These are phyloP conservation scores for Lecanicillium sp. DNA, from an alignment of 2,329 filamentous ascomycete genomes.

Conservation along the genomic window DNA sequence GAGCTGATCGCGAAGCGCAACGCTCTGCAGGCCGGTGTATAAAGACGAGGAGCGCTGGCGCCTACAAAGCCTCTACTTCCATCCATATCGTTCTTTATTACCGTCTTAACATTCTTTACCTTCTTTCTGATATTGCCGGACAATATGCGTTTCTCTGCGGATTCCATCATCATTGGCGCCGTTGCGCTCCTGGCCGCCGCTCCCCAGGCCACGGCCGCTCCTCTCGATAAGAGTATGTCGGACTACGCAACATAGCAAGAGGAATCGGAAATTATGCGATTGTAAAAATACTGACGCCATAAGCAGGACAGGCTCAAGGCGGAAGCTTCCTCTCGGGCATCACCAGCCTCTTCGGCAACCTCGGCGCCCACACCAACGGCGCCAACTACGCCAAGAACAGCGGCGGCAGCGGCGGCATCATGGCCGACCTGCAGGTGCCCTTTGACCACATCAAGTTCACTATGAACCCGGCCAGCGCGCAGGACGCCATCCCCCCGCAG, in stretches of 20 bases:
- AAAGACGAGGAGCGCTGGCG: too few relatives aligned
- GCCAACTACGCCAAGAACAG: neutral
- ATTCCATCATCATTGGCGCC: neutral
- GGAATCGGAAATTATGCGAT: too few relatives aligned
- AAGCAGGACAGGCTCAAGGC: neutral
- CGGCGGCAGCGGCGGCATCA: slow-evolving; percentile 2
- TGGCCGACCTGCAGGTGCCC: slow-evolving; percentile 3
- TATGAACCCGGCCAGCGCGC: slow-evolving; percentile 1
- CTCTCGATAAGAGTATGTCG: slow-evolving; percentile 7
- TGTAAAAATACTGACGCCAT: neutral
- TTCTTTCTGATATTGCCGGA: too few relatives aligned
- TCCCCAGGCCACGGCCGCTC: neutral
- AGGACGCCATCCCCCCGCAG: neutral
- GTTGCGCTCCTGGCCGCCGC: slow-evolving; percentile 1
- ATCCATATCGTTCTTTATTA: too few relatives aligned
- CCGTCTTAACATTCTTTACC: too few relatives aligned
- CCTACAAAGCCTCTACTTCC: too few relatives aligned
- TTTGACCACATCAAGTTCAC: slow-evolving; percentile 8
- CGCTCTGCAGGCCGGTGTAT: too few relatives aligned
- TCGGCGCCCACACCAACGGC: slow-evolving; percentile 7
- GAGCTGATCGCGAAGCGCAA: too few relatives aligned
- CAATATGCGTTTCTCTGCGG: slow-evolving; percentile 8
- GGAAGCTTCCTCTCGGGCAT: slow-evolving; percentile 1
- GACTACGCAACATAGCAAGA: neutral
- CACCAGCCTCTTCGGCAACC: slow-evolving; percentile 6